Percentiles rank a stretch among this genome's conserved stretches.
Evolutionary conservation across 306 rosid genomes (phyloP).

Genomic region (Cotoneaster glaucophyllus): DNA sequence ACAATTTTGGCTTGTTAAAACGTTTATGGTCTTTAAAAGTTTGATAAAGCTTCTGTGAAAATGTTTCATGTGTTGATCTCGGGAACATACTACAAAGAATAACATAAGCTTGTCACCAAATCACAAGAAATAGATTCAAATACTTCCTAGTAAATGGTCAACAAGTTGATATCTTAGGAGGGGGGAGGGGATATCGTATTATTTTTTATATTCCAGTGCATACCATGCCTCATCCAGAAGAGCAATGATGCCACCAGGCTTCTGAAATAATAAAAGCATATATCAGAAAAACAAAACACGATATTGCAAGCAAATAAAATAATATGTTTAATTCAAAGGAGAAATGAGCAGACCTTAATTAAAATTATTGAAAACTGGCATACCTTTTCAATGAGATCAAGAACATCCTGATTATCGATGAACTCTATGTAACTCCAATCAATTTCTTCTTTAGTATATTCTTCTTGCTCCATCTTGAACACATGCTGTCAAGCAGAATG

Average conservation of each 20-base stretch:
- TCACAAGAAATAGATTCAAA: slow-evolving; percentile 14
- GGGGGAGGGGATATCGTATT: slow-evolving; percentile 1
- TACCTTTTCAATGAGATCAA: slow-evolving; percentile 94
- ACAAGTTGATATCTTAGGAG: slow-evolving; percentile 2
- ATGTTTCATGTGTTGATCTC: slow-evolving; percentile 85
- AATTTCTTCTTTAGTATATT: slow-evolving; percentile 87
- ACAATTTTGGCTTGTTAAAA: slow-evolving; percentile 90
- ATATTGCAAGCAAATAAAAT: slow-evolving; percentile 8
- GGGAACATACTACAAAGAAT: slow-evolving; percentile 90
- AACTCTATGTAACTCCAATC: slow-evolving; percentile 97
- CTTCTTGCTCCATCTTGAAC: slow-evolving; percentile 99
- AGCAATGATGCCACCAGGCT: slow-evolving; percentile 94
- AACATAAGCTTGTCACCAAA: slow-evolving; percentile 31
- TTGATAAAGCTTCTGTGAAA: slow-evolving; percentile 90
- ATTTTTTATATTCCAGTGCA: slow-evolving; percentile 19
- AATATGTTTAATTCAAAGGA: not conserved
- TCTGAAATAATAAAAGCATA: slow-evolving; percentile 49
- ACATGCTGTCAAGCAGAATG: slow-evolving; percentile 62
- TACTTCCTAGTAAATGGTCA: not conserved
- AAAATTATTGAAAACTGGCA: slow-evolving; percentile 19
- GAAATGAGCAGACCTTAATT: not conserved
- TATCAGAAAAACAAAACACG: slow-evolving; percentile 24
- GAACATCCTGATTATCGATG: slow-evolving; percentile 87
- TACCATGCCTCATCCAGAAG: slow-evolving; percentile 99
- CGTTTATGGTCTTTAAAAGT: slow-evolving; percentile 81